phyloP scores from a whole-genome alignment of 176 grass and related monocot genomes.

The Echinochloa phyllopogon region DNA sequence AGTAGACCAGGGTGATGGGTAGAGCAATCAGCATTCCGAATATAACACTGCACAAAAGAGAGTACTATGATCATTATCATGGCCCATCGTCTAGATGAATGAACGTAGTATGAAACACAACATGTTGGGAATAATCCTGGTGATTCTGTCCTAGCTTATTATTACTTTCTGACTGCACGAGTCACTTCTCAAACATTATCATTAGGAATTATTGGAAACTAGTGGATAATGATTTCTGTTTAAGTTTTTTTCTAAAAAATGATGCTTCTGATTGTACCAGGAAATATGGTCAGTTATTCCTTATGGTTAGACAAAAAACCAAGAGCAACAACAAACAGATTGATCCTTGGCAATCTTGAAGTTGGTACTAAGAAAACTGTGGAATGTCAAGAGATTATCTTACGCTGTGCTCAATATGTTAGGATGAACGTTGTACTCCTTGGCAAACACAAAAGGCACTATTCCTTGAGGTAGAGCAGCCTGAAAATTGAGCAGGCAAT shows the following conservation, averaged over 20 bases:
- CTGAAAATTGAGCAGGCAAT: constrained; percentile 32
- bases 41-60: constrained; percentile 67
- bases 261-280: not conserved
- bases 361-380: not conserved
- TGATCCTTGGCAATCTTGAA: not conserved
- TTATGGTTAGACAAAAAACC: not conserved
- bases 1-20: constrained; percentile 89
- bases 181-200: constrained; percentile 7
- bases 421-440: constrained; percentile 91
- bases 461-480: constrained; percentile 90
- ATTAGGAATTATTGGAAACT: constrained; percentile 36
- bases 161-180: not conserved
- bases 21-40: constrained; percentile 94
- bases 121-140: not conserved
- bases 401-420: constrained; percentile 87
- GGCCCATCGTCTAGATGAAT: not conserved
- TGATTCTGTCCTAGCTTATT: not conserved
- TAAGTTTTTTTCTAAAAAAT: not conserved
- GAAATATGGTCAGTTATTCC: not conserved
- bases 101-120: not conserved
- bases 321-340: not conserved
- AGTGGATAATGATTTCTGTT: not conserved
- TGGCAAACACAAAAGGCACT: constrained; percentile 90
- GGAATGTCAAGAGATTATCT: constrained; percentile 1
- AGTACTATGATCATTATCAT: constrained; percentile 1